Evolutionary conservation across 2,329 filamentous ascomycete genomes (phyloP).

Genomic region (Penicillium fuscoglaucum): DNA sequence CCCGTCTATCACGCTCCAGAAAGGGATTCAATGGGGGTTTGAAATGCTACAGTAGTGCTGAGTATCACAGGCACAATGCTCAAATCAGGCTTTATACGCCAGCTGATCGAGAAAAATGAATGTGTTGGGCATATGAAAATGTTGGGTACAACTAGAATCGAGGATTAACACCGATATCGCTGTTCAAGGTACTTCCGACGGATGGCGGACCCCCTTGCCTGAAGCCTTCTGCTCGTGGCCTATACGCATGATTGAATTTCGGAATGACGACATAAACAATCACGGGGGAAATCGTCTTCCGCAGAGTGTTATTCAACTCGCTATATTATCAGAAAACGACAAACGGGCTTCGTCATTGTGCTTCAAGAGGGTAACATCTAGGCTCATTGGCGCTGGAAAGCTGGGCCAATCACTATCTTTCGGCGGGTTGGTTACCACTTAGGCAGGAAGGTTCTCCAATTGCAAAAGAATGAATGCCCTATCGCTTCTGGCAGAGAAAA

Average conservation of each 20-base stretch:
- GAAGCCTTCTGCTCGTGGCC: not conserved
- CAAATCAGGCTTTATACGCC: not conserved
- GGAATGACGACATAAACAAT: not conserved
- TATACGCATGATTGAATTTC: not conserved
- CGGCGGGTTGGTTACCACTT: not conserved
- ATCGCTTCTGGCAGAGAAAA: not conserved
- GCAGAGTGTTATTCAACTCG: not conserved
- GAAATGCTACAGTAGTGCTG: constrained; percentile 6
- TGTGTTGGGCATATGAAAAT: not conserved
- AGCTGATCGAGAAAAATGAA: not conserved
- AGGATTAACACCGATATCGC: not conserved
- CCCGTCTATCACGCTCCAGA: not conserved
- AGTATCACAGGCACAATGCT: not conserved
- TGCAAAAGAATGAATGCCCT: not conserved
- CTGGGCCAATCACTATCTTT: not conserved
- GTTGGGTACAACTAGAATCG: not conserved
- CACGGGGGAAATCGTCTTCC: not conserved
- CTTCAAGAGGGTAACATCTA: not conserved
- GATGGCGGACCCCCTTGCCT: not conserved
- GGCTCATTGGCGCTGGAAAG: not conserved
- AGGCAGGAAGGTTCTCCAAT: not conserved
- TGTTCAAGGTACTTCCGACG: not conserved
- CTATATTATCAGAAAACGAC: not conserved
- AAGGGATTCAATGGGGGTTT: not conserved
- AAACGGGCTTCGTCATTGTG: not conserved